Evolutionary conservation across 352 stramenopile genomes (phyloP), one percentile per base, ranked within the genome.

Genomic region (Pythium sp.): DNA sequence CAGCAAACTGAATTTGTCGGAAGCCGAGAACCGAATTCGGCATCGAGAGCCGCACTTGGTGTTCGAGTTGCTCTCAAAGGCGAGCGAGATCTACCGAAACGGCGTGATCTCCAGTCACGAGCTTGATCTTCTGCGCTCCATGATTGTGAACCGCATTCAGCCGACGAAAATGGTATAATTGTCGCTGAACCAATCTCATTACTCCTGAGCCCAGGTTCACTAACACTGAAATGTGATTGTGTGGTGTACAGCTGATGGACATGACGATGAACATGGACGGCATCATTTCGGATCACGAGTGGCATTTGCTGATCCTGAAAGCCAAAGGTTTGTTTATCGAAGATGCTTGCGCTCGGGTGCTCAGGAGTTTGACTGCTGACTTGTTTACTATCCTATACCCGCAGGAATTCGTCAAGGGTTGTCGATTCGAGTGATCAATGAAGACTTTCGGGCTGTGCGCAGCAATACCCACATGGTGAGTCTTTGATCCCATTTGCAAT

Each of bases 211-310:
- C 30, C 30, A 32, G 30, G 30, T 5, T 32, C 30, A 32, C 30
- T 32, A 32, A 32, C 30, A 32, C 30, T 32, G 30, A 32, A 32
- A 32, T 32, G 30, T 32, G 30, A 32, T 32, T 32, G 28, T 38
- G 51, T 3, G 57, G 2, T 70, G 18, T 14, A 14, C 60, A 93
- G 85, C 72, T 95, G 38, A 89, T 86, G 49, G 85, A 93, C 66
- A 91, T 87, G 79, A 91, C 86, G 0, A 91, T 92, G 76, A 90
- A 87, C 43, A 93, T 91, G 86, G 82, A 93, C 68, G 79, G 81
- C 24, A 88, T 92, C 70, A 95, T 95, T 54, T 91, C 87, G 5
- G 86, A 95, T 54, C 87, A 95, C 70, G 84, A 95, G 68, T 95
- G 87, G 87, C 87, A 95, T 66, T 74, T 87, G 54, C 73, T 94